A percentile compares a stretch with the other conserved stretches of the same genome.
These are phyloP conservation scores for Scheffersomyces ergatensis DNA, from an alignment of 805 yeast genomes.

Conservation along the genomic window DNA sequence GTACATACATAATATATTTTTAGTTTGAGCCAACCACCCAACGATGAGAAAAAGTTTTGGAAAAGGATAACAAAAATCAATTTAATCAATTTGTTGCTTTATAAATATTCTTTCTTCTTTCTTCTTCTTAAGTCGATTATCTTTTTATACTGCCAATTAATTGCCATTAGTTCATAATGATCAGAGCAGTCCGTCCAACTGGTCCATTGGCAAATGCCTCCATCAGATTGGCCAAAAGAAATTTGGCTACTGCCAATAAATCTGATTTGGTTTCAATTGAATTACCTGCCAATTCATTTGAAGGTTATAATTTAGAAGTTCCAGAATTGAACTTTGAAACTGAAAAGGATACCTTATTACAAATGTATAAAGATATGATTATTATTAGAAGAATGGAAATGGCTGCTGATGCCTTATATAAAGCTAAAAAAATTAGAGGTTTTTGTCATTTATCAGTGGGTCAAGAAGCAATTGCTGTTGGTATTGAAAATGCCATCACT, in stretches of 20 bases:
- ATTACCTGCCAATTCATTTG: conserved; percentile 80
- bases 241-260: conserved; percentile 32
- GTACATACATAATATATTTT: no score
- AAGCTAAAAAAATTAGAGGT: conserved; percentile 98
- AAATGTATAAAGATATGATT: conserved; percentile 97
- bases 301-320: conserved; percentile 70
- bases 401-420: conserved; percentile 97
- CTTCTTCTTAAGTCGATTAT: no score
- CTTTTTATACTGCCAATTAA: no score
- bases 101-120: no score
- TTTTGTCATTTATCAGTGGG: conserved; percentile 98
- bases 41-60: conserved; percentile 1
- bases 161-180: background rate
- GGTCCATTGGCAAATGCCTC: conserved; percentile 12
- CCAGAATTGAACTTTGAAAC: conserved; percentile 77
- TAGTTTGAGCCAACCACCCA: no score
- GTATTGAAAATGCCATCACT: conserved; percentile 92
- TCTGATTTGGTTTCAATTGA: conserved; percentile 47
- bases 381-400: conserved; percentile 95
- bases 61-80: no score
- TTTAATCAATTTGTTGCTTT: no score
- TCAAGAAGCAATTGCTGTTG: conserved; percentile 98
- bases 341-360: conserved; percentile 72
- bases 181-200: conserved; percentile 7
- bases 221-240: conserved; percentile 21